phyloP scores from a whole-genome alignment of 1,139 yeast genomes.

The Pichia sp. region DNA sequence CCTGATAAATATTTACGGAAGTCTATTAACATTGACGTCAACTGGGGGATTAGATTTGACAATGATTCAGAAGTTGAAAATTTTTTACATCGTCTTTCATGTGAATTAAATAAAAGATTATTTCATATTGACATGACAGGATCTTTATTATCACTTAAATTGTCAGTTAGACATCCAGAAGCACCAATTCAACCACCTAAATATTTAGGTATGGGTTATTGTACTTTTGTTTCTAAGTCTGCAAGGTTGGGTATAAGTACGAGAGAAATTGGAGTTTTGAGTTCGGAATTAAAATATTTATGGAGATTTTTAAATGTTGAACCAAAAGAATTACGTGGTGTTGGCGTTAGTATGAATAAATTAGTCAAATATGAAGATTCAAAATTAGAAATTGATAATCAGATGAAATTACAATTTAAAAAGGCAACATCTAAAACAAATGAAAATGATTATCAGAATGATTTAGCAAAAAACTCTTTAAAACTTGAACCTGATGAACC shows the following conservation, averaged over 20 bases:
- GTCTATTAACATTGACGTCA: slow-evolving; percentile 81
- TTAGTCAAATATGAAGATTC: slow-evolving; percentile 38
- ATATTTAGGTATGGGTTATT: slow-evolving; percentile 75
- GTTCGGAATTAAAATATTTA: slow-evolving; percentile 53
- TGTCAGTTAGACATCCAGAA: slow-evolving; percentile 55
- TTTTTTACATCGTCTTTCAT: slow-evolving; percentile 53
- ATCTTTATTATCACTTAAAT: slow-evolving; percentile 51
- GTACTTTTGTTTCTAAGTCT: slow-evolving; percentile 58
- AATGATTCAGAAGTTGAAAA: slow-evolving; percentile 51
- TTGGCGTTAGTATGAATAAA: slow-evolving; percentile 62
- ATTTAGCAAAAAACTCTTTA: too few relatives aligned
- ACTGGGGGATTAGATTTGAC: slow-evolving; percentile 82
- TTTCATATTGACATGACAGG: slow-evolving; percentile 45
- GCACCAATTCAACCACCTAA: slow-evolving; percentile 77
- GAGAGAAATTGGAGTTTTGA: slow-evolving; percentile 53
- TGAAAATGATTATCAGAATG: too few relatives aligned
- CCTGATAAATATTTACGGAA: slow-evolving; percentile 52
- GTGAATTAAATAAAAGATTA: slow-evolving; percentile 55
- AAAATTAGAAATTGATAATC: slow-evolving; percentile 29
- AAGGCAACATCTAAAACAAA: not conserved
- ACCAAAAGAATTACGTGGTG: slow-evolving; percentile 67
- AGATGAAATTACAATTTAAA: slow-evolving; percentile 38
- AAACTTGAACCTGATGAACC: too few relatives aligned
- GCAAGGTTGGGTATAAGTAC: slow-evolving; percentile 60
- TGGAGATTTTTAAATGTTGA: slow-evolving; percentile 47